Base-by-base conservation (phyloP, 78 protist species). In the Emiliania huxleyi region DNA sequence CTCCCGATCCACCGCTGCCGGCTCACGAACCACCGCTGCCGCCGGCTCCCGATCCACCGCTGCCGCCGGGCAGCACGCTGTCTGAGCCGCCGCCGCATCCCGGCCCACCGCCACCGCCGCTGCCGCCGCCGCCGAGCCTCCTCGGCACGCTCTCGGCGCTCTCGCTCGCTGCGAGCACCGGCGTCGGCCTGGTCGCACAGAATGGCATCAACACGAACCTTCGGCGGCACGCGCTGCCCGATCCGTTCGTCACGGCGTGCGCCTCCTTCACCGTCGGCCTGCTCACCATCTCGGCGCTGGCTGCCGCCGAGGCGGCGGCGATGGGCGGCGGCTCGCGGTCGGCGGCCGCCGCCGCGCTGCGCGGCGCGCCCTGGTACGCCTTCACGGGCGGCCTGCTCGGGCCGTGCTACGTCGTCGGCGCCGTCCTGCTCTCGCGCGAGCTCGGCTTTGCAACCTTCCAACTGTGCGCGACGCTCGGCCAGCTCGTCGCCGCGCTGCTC, bases 401-500 rank as follows among this genome's bases (percentile, higher is more conserved):
- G 12, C 37, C 83, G 18, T 35, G 37, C 83, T 73, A 73, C 83
- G 83, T 73, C 83, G 42, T 73, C n/a, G 37, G 40, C 42, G 83
- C 83, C 40, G 43, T 73, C 22, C 19, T 35, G 44, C 83, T 73
- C 18, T 29, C 42, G 44, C 15, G 4, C 40, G 18, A 1, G 43
- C 83, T 73, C 42, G 83, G 83, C 42, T 73, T 73, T 73, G 83
- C 83, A 2, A 73, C 83, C 43, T 73, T 73, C 83, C 83, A 73
- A 42, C 83, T 73, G 43, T 29, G 44, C 37, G 37, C 83, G 19
- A 73, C 42, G 2, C 42, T 73, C 33, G 83, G 83, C 33, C 83
- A 73, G 83, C 44, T 73, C 40, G n/a, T 15, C 15, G 18, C 44
- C 42, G 1, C 43, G 33, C 42, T 73, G 25, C 23, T 73, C 40